Percentiles rank a stretch among this genome's conserved stretches.
These are phyloP conservation scores for Acidiella bohemica DNA, from an alignment of 495 filamentous ascomycete species.

Conservation along the genomic window DNA sequence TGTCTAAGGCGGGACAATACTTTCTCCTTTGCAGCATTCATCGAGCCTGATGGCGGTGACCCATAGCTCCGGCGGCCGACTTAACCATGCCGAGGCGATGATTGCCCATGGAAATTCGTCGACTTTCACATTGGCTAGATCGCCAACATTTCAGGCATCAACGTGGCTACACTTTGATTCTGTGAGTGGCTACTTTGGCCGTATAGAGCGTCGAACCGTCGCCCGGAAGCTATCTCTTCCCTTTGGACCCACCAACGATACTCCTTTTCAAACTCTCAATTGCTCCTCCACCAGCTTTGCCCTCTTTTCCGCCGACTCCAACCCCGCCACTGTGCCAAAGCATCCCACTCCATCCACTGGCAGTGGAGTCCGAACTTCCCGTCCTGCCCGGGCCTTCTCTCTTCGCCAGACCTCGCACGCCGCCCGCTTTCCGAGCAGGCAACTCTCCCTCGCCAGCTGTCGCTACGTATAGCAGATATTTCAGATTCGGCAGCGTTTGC, in stretches of 20 bases:
- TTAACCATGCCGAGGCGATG: too few species aligned
- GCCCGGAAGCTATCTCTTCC: too few species aligned
- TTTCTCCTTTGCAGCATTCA: too few species aligned
- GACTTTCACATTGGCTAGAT: too few species aligned
- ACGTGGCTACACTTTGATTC: too few species aligned
- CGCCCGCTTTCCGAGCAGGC: slow-evolving; percentile 63
- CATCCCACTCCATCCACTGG: background rate
- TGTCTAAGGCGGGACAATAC: too few species aligned
- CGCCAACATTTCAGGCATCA: too few species aligned
- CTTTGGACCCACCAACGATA: slow-evolving; percentile 4
- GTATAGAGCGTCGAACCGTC: too few species aligned
- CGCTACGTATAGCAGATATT: slow-evolving; percentile 79
- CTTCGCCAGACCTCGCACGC: slow-evolving; percentile 51
- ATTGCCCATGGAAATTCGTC: too few species aligned
- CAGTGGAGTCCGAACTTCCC: slow-evolving; percentile 3
- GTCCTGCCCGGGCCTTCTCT: slow-evolving; percentile 14
- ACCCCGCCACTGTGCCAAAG: background rate
- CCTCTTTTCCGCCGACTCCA: slow-evolving; percentile 2
- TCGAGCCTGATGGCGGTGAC: too few species aligned
- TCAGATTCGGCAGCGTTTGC: slow-evolving; percentile 82
- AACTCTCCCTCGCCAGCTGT: slow-evolving; percentile 65
- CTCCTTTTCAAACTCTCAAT: slow-evolving; percentile 17
- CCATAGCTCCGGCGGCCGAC: too few species aligned
- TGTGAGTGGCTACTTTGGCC: too few species aligned
- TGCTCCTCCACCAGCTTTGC: slow-evolving; percentile 5